Conservation (phyloP, 169 alveolate genomes). For the Plasmodium coatneyi region DNA sequence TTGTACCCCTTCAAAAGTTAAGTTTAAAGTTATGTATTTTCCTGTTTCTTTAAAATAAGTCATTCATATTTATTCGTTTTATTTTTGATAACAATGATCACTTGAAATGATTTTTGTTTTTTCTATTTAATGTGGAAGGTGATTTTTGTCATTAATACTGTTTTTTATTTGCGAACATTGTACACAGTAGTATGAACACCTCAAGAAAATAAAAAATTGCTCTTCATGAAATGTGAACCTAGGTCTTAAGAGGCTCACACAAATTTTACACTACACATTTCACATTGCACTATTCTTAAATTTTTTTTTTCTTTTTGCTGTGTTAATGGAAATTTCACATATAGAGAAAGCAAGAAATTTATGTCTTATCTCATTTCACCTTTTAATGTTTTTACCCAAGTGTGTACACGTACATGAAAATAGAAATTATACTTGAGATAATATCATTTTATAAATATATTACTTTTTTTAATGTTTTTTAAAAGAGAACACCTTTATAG, state of each 20-base stretch:
- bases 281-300: neutral
- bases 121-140: neutral
- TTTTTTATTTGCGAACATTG: neutral
- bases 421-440: neutral
- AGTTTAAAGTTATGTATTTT: neutral
- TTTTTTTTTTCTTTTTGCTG: neutral
- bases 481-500: neutral
- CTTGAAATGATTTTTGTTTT: neutral
- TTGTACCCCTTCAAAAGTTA: neutral
- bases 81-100: neutral
- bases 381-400: neutral
- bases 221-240: neutral
- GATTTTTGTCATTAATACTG: neutral
- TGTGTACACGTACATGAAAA: constrained; percentile 11
- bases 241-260: neutral
- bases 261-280: neutral
- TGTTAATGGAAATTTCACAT: neutral
- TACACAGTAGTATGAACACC: neutral
- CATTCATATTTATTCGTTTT: neutral
- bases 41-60: neutral
- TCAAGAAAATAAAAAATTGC: neutral
- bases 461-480: constrained; percentile 5
- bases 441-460: constrained; percentile 1
- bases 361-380: neutral
- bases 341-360: neutral